Evolutionary conservation across 2,329 filamentous ascomycete species (phyloP).

Genomic region (Alternaria sp.): DNA sequence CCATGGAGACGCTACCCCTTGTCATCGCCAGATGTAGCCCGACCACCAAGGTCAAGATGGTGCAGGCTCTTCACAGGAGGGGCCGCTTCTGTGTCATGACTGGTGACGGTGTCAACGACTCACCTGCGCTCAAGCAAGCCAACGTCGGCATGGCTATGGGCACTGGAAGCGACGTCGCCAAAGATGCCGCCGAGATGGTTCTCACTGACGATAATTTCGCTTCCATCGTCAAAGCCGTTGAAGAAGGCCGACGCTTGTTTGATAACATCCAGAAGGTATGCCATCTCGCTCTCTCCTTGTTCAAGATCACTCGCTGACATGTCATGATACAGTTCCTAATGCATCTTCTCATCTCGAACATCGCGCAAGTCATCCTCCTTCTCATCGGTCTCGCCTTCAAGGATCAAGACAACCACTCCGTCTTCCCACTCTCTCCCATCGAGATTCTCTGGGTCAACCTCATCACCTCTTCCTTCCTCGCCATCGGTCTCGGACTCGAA

Average conservation of each 20-base stretch:
- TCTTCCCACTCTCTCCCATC: slow-evolving; percentile 55
- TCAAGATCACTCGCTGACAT: not conserved
- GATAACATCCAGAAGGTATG: slow-evolving; percentile 51
- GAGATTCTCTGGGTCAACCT: slow-evolving; percentile 58
- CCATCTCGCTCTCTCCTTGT: not conserved
- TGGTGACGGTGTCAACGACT: slow-evolving; percentile 52
- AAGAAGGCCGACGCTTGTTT: slow-evolving; percentile 51
- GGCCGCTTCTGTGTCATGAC: slow-evolving; percentile 53
- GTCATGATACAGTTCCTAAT: slow-evolving; percentile 47
- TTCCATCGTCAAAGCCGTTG: slow-evolving; percentile 50
- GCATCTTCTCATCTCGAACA: slow-evolving; percentile 57
- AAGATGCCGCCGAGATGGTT: slow-evolving; percentile 51
- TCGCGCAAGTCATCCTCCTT: slow-evolving; percentile 56
- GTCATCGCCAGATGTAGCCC: slow-evolving; percentile 57
- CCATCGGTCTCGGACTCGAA: slow-evolving; percentile 56
- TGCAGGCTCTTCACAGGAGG: slow-evolving; percentile 50
- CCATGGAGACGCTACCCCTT: slow-evolving; percentile 50
- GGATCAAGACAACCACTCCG: slow-evolving; percentile 51
- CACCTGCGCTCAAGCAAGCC: slow-evolving; percentile 50
- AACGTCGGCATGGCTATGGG: slow-evolving; percentile 54
- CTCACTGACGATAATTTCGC: slow-evolving; percentile 52
- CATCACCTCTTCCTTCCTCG: slow-evolving; percentile 56
- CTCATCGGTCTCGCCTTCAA: slow-evolving; percentile 57
- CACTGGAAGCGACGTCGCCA: slow-evolving; percentile 49
- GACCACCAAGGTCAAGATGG: slow-evolving; percentile 57